A percentile compares a stretch with the other conserved stretches of the same genome.
Evolutionary conservation across 768 basidiomycete species (phyloP).

Genomic region (Kwoniella botswanensis): DNA sequence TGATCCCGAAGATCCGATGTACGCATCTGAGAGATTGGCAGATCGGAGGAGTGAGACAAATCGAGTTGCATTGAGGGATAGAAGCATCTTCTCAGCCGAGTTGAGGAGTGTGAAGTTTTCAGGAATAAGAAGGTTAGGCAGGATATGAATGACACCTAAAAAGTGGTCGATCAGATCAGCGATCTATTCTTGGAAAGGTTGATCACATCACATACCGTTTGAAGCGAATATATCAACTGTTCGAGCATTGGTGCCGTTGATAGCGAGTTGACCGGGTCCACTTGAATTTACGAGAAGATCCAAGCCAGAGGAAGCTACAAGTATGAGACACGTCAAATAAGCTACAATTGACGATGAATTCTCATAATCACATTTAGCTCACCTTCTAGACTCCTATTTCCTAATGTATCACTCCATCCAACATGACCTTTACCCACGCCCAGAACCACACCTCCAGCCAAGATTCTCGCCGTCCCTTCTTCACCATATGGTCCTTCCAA

Average conservation of each 20-base stretch:
- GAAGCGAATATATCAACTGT: conserved; percentile 83
- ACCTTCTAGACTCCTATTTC: conserved; percentile 26
- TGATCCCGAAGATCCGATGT: conserved; percentile 53
- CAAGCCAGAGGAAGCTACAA: conserved; percentile 29
- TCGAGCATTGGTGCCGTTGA: conserved; percentile 62
- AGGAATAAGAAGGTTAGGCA: conserved; percentile 81
- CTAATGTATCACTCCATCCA: conserved; percentile 57
- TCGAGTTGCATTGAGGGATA: conserved; percentile 85
- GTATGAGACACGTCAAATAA: neutral
- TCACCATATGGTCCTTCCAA: conserved; percentile 85
- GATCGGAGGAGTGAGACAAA: conserved; percentile 89
- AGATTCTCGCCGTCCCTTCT: conserved; percentile 75
- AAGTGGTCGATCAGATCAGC: neutral
- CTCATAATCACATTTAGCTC: neutral
- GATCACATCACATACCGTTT: conserved; percentile 63
- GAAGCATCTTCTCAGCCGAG: conserved; percentile 86
- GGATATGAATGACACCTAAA: conserved; percentile 79
- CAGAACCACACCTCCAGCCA: conserved; percentile 61
- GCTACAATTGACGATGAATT: neutral
- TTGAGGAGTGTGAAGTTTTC: conserved; percentile 76
- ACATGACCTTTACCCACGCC: conserved; percentile 46
- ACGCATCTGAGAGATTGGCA: conserved; percentile 66
- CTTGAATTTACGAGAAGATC: conserved; percentile 51
- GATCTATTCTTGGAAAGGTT: no score
- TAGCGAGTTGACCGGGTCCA: conserved; percentile 63